Evolutionary conservation across 352 stramenopile species (phyloP).

Genomic region (Phytophthora kernoviae): DNA sequence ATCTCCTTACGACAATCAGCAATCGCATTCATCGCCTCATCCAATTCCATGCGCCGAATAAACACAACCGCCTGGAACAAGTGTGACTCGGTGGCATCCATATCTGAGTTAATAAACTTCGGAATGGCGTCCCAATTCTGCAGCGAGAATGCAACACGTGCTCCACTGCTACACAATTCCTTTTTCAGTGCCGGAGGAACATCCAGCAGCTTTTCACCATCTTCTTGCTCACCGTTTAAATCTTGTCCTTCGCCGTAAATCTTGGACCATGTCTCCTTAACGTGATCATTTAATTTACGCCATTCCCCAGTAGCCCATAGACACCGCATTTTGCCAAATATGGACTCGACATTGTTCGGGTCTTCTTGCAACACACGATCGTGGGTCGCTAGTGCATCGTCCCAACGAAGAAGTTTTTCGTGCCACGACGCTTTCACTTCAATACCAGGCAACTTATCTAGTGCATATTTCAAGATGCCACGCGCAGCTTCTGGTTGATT

Average conservation of each 20-base stretch:
- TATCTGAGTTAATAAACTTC: conserved; percentile 88
- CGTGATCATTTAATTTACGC: conserved; percentile 95
- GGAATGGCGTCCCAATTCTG: conserved; percentile 88
- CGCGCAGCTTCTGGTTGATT: conserved; percentile 97
- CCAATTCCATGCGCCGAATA: conserved; percentile 95
- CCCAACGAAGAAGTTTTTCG: conserved; percentile 98
- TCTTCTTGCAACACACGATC: conserved; percentile 78
- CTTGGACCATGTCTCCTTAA: conserved; percentile 85
- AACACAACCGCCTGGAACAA: conserved; percentile 92
- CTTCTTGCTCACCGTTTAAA: conserved; percentile 42
- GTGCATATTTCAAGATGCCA: conserved; percentile 96
- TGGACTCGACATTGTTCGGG: conserved; percentile 93
- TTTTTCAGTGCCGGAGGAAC: conserved; percentile 85
- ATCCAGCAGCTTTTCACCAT: conserved; percentile 65
- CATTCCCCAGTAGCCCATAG: conserved; percentile 98
- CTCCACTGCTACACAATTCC: conserved; percentile 83
- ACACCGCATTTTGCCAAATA: conserved; percentile 99
- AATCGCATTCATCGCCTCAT: conserved; percentile 92
- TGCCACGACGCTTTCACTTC: conserved; percentile 97
- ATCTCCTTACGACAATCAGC: conserved; percentile 94
- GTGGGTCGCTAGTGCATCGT: conserved; percentile 96
- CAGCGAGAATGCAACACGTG: conserved; percentile 78
- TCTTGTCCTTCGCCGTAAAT: conserved; percentile 74
- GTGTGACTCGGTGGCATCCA: conserved; percentile 85
- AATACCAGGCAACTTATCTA: conserved; percentile 74